Conservation (phyloP, 1,284 basidiomycete genomes). For the Pseudozyma thailandica region DNA sequence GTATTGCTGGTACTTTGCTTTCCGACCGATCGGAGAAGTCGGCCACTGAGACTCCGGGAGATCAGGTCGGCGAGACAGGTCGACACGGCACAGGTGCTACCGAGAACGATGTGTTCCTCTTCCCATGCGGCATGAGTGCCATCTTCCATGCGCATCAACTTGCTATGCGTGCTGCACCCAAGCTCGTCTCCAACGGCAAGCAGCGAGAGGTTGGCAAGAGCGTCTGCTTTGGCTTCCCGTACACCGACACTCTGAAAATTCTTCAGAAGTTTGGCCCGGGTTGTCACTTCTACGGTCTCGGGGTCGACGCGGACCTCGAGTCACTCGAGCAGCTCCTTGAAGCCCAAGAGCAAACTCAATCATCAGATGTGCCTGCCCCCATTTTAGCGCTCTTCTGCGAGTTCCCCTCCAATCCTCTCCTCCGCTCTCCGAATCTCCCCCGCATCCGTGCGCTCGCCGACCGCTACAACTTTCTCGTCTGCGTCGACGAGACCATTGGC, state of each 20-base stretch:
- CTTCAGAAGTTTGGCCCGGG: slow-evolving; percentile 97
- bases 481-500: slow-evolving; percentile 95
- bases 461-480: slow-evolving; percentile 85
- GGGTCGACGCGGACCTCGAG: slow-evolving; percentile 80
- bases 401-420: slow-evolving; percentile 92
- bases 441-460: slow-evolving; percentile 84
- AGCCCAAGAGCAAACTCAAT: slow-evolving; percentile 68
- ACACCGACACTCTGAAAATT: slow-evolving; percentile 96
- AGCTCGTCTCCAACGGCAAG: slow-evolving; percentile 1
- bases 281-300: slow-evolving; percentile 87
- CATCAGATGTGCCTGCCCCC: slow-evolving; percentile 53
- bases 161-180: slow-evolving; percentile 57
- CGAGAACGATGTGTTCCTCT: slow-evolving; percentile 89
- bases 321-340: slow-evolving; percentile 77
- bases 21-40: slow-evolving; percentile 41
- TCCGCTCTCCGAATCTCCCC: slow-evolving; percentile 84
- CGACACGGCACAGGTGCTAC: slow-evolving; percentile 55
- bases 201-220: slow-evolving; percentile 48
- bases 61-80: slow-evolving; percentile 63
- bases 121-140: slow-evolving; percentile 87
- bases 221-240: slow-evolving; percentile 80
- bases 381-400: slow-evolving; percentile 76
- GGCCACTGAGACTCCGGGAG: slow-evolving; percentile 50
- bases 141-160: slow-evolving; percentile 88
- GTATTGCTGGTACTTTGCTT: slow-evolving; percentile 85